phyloP scores from a whole-genome alignment of 768 basidiomycete genomes.

The Lyophyllum semitale region DNA sequence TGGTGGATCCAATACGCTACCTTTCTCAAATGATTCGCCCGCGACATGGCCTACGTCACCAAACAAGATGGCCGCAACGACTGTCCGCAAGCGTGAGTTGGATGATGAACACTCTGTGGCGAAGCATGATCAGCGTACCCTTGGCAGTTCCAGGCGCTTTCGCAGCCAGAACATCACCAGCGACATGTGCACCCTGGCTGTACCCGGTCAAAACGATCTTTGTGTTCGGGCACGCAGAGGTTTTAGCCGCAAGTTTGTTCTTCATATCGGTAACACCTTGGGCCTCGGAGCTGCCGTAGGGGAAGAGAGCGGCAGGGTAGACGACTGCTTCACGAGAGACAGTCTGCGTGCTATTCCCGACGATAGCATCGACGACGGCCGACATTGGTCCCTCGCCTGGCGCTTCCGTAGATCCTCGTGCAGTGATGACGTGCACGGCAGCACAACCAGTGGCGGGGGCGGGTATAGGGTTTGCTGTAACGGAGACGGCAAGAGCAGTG shows the following conservation, averaged over 20 bases:
- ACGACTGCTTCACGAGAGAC: too few relatives aligned
- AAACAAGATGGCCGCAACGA: conserved; percentile 13
- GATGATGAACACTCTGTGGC: not conserved
- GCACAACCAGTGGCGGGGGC: too few relatives aligned
- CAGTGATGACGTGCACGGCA: too few relatives aligned
- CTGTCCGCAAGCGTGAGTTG: not conserved
- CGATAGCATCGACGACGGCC: conserved; percentile 13
- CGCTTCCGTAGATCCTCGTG: too few relatives aligned
- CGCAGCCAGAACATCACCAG: conserved; percentile 14
- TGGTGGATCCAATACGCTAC: not conserved
- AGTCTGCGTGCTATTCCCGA: conserved; percentile 10
- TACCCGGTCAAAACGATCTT: conserved; percentile 16
- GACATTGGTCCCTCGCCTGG: conserved; percentile 20
- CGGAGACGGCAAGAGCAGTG: too few relatives aligned
- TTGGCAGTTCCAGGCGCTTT: conserved; percentile 9
- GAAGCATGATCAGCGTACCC: not conserved
- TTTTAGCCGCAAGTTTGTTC: conserved; percentile 3
- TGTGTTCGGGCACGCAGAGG: conserved; percentile 12
- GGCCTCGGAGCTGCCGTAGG: conserved; percentile 9
- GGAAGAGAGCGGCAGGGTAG: conserved; percentile 12
- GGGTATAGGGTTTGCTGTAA: too few relatives aligned
- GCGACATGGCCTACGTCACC: conserved; percentile 13
- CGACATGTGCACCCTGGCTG: too few relatives aligned
- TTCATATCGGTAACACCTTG: conserved; percentile 13
- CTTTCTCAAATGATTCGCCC: conserved; percentile 14